Evolutionary conservation across 2,329 filamentous ascomycete genomes (phyloP), one percentile per base, ranked within the genome.

Genomic region (Claviceps pazoutovae): DNA sequence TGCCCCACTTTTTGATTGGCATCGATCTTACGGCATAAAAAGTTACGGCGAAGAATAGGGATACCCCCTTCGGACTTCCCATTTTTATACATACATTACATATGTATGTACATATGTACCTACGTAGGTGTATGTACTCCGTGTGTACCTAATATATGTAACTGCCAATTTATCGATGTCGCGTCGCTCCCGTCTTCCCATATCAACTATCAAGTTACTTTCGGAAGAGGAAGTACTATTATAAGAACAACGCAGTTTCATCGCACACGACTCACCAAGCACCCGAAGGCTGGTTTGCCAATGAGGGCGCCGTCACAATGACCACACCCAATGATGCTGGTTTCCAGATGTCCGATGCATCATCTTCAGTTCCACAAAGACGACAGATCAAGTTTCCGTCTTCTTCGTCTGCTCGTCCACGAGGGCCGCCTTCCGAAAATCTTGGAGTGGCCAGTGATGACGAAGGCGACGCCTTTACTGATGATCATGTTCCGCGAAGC

Each of bases 341-440:
- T 58, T 72, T 73, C 59, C 65, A 72, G 59, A 80, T 80, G 74
- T 81, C 78, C 55, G 78, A 81, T 59, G 74, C 68, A 53, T 68
- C 69, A 48, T 72, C 71, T 45, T 66, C 69, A 56, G 61, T 67
- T 46, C 65, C 66, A 41, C 61, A 74, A 44, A 68, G 68, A 55
- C 65, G 68, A 52, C 68, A 68, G 54, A 62, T 65, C 34, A 67
- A 64, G 49, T 68, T 72, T 50, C 30, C 30, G 30, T 71, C 72
- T 53, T 74, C 76, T 7, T 78, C 76, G 6, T 71, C 72, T 39
- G 67, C 71, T 14, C 72, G 77, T 39, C 77, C 78, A 26, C 68
- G 76, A 57, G 78, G 71, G 0, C 80, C 79, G n/a, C 80, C 78
- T 1, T 83, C 80, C 4, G 80, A 84, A 64, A 81, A 76, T 55